These are phyloP conservation scores for Saccharum officinarum DNA, from an alignment of 176 grass and related monocot genomes.

Conservation along the genomic window DNA sequence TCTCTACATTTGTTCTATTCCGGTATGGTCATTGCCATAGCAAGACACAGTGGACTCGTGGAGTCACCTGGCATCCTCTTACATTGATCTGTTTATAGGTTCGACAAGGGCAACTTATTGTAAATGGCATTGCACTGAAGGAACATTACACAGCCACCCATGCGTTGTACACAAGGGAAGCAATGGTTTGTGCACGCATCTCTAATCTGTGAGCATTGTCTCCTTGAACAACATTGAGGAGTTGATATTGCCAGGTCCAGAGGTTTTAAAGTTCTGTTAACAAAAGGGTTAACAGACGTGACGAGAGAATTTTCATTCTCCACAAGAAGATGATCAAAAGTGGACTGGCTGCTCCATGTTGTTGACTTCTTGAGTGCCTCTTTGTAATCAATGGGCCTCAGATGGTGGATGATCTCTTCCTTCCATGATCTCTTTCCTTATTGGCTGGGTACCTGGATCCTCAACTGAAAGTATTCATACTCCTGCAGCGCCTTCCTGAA, in stretches of 20 bases:
- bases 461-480: conserved; percentile 19
- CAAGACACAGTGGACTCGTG: not conserved
- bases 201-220: conserved; percentile 49
- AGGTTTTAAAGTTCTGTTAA: conserved; percentile 45
- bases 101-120: conserved; percentile 43
- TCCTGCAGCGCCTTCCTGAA: conserved; percentile 36
- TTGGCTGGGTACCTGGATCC: not conserved
- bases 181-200: conserved; percentile 48
- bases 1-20: not conserved
- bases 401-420: conserved; percentile 58
- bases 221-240: conserved; percentile 68
- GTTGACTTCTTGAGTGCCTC: conserved; percentile 59
- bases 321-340: conserved; percentile 42
- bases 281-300: conserved; percentile 35
- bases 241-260: conserved; percentile 66
- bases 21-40: not conserved
- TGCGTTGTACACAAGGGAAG: conserved; percentile 44
- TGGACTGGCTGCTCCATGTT: conserved; percentile 67
- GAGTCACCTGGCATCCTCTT: conserved; percentile 13
- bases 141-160: conserved; percentile 35
- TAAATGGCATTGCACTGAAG: conserved; percentile 48
- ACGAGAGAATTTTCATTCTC: conserved; percentile 28
- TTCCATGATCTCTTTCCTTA: not conserved
- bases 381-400: conserved; percentile 38
- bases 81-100: conserved; percentile 26